Evolutionary conservation across 164 flowering plant species (phyloP).

Genomic region (Taxillus chinensis): DNA sequence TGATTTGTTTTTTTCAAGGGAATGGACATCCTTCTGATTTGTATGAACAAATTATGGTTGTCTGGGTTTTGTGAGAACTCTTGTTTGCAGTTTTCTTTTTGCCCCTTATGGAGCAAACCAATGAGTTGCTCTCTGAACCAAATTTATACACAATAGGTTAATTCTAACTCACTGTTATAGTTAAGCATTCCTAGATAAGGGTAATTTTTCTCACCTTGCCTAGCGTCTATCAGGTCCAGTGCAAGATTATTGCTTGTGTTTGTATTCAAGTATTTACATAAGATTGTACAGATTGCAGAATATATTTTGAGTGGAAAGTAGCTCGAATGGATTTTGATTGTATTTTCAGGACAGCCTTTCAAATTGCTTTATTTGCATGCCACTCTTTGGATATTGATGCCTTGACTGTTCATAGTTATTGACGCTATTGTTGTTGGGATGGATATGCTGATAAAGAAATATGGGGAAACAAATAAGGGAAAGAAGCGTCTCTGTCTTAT

Average conservation of each 20-base stretch:
- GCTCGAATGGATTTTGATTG: background rate
- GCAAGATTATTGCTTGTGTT: background rate
- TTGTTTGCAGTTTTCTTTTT: too few relatives aligned
- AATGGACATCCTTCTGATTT: too few relatives aligned
- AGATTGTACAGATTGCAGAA: background rate
- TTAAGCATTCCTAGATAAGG: background rate
- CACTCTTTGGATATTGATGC: constrained; percentile 12
- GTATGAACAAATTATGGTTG: too few relatives aligned
- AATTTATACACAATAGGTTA: too few relatives aligned
- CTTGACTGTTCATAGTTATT: constrained; percentile 69
- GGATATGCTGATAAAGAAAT: constrained; percentile 93
- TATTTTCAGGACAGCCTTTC: background rate
- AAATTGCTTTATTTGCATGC: background rate
- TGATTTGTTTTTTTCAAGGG: too few relatives aligned
- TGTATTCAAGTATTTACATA: background rate
- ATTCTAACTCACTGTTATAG: too few relatives aligned
- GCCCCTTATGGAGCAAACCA: too few relatives aligned
- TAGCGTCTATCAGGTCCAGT: background rate
- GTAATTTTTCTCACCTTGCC: background rate
- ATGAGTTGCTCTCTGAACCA: too few relatives aligned
- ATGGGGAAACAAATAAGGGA: constrained; percentile 68
- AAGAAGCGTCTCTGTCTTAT: constrained; percentile 89
- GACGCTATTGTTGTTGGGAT: constrained; percentile 94
- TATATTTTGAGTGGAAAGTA: background rate
- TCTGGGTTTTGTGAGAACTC: too few relatives aligned